Base-by-base conservation (phyloP, 2,329 filamentous ascomycete genomes). In the Hymenoscyphus repandus region DNA sequence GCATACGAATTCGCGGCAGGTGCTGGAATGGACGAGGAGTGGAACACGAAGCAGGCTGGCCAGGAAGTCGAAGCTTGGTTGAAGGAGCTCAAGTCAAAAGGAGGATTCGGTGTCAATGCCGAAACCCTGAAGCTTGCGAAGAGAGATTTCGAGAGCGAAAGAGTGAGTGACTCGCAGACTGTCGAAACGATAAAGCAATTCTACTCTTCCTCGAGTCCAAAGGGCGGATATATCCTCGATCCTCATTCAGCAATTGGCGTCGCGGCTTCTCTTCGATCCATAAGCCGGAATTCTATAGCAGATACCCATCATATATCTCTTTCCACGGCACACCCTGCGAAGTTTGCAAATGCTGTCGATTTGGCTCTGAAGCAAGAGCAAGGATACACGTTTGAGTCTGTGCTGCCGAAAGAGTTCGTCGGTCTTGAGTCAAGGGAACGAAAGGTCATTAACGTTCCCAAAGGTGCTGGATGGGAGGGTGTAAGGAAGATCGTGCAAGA, bases 301-400 rank as follows among this genome's bases (percentile, higher is more conserved):
- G 66, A 69, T 2, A 72, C 73, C 13, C 71, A 84, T 47, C 75
- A 95, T 68, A 86, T 99, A 62, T 84, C 90, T 1, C 80, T 99
- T 2, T 88, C 91, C 1, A 99, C 93, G 1, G 93, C 93, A 2
- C 93, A 99, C 69, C 92, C 93, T 0, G 93, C 92, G 55, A 99
- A 99, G 70, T 99, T 99, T 65, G 83, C 86, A 0, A 81, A 82
- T 31, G 91, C 91, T 0, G 92, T 99, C 1, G 86, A 91, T 60
- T 68, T 86, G 43, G 90, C 92, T 0, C 74, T 97, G 53, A 78
- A 82, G 57, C 79, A 79, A 7, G 77, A 88, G 65, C 68, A 77
- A n/a, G 83, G 78, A 1, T 96, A 95, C 62, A 77, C 82, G 60
- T 96, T 96, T 66, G 75, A 80, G 37, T 80, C 85, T 56, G 86